These are phyloP conservation scores for Talaromyces adpressus DNA, from an alignment of 495 filamentous ascomycete species.

Conservation along the genomic window DNA sequence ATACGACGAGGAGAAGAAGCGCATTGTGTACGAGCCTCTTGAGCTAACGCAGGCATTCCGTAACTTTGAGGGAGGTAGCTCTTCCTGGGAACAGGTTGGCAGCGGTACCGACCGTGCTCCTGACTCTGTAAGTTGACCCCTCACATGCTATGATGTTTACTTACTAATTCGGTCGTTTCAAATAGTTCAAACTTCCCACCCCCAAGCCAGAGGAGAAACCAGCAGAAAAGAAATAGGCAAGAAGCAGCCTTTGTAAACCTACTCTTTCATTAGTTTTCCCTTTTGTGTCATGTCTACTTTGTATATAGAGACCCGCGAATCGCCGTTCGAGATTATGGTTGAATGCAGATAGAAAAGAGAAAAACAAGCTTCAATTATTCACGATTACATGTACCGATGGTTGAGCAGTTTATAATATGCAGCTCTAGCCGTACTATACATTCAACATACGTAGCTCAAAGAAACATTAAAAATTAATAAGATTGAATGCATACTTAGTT, in stretches of 20 bases:
- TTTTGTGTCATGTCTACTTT: constrained; percentile 21
- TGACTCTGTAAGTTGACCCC: constrained; percentile 47
- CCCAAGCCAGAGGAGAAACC: constrained; percentile 89
- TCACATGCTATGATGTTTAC: neutral
- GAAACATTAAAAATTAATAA: too few species aligned
- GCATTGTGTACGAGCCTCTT: constrained; percentile 93
- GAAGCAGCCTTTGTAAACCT: constrained; percentile 19
- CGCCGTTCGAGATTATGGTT: neutral
- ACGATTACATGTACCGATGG: neutral
- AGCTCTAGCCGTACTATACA: too few species aligned
- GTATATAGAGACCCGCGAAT: constrained; percentile 5
- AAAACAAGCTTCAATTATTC: neutral
- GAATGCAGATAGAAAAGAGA: constrained; percentile 1
- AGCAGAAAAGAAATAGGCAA: constrained; percentile 85
- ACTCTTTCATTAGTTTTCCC: constrained; percentile 19
- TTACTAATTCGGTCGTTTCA: neutral
- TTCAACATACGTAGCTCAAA: too few species aligned
- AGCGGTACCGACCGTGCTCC: constrained; percentile 72
- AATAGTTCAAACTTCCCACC: constrained; percentile 81
- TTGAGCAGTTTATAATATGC: too few species aligned
- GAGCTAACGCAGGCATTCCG: constrained; percentile 98
- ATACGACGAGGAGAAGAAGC: constrained; percentile 99
- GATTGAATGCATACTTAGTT: too few species aligned
- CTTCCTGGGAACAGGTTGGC: constrained; percentile 81
- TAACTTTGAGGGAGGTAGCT: constrained; percentile 86